phyloP scores from a whole-genome alignment of 2,329 filamentous ascomycete genomes.

The Helotiales sp. region DNA sequence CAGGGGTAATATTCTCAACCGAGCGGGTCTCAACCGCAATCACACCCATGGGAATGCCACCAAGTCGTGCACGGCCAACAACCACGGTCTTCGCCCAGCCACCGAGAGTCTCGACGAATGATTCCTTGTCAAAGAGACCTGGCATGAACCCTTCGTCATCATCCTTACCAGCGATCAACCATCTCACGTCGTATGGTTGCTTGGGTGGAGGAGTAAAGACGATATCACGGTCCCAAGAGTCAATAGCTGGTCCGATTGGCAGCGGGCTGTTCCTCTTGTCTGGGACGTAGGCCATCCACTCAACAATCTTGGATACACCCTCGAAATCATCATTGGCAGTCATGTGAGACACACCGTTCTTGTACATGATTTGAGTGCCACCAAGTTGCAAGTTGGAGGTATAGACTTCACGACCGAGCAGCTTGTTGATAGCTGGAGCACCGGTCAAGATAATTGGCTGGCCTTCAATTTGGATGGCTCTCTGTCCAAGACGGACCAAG shows the following conservation, averaged over 20 bases:
- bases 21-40: slow-evolving; percentile 96
- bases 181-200: slow-evolving; percentile 89
- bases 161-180: slow-evolving; percentile 88
- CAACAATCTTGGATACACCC: slow-evolving; percentile 95
- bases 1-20: slow-evolving; percentile 95
- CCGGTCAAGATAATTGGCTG: slow-evolving; percentile 99
- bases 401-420: slow-evolving; percentile 97
- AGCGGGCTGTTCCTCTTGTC: slow-evolving; percentile 93
- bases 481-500: slow-evolving; percentile 95
- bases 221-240: slow-evolving; percentile 92
- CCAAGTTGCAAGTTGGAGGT: slow-evolving; percentile 98
- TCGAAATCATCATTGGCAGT: slow-evolving; percentile 97
- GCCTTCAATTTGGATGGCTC: slow-evolving; percentile 98
- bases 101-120: slow-evolving; percentile 94
- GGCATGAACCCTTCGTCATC: slow-evolving; percentile 80
- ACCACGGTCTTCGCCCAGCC: slow-evolving; percentile 98
- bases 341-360: slow-evolving; percentile 99
- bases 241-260: slow-evolving; percentile 84
- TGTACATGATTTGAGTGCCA: slow-evolving; percentile 99
- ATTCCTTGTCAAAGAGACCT: slow-evolving; percentile 95
- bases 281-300: slow-evolving; percentile 97
- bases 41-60: slow-evolving; percentile 97
- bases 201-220: slow-evolving; percentile 77
- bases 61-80: slow-evolving; percentile 92
- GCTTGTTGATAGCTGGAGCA: slow-evolving; percentile 96